Conservation (phyloP, 805 yeast genomes). For the Grigorovia yakushimaensis region DNA sequence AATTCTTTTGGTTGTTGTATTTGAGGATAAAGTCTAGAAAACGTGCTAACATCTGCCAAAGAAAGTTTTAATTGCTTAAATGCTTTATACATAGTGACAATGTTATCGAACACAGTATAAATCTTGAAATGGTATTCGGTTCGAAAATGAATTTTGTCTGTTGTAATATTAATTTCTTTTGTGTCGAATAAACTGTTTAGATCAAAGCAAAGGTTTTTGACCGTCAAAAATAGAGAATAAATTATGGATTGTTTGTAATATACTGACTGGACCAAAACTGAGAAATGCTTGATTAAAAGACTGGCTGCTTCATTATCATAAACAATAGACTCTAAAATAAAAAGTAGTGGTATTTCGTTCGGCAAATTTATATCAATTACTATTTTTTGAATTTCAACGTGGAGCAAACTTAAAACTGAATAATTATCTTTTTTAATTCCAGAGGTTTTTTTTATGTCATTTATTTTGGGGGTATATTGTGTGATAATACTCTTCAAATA, state of each 20-base stretch:
- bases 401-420: neutral
- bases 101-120: slow-evolving; percentile 42
- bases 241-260: slow-evolving; percentile 16
- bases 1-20: slow-evolving; percentile 24
- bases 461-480: slow-evolving; percentile 6
- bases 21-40: slow-evolving; percentile 19
- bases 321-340: slow-evolving; percentile 7
- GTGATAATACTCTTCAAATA: slow-evolving; percentile 12
- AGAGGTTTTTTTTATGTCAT: neutral
- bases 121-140: slow-evolving; percentile 31
- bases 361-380: slow-evolving; percentile 22
- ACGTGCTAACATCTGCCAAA: slow-evolving; percentile 29
- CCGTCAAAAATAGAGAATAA: slow-evolving; percentile 15
- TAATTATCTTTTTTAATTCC: neutral
- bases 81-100: slow-evolving; percentile 40
- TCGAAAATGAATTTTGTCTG: slow-evolving; percentile 18
- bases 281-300: slow-evolving; percentile 7
- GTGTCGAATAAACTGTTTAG: neutral
- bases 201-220: slow-evolving; percentile 10
- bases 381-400: slow-evolving; percentile 9
- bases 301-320: slow-evolving; percentile 3
- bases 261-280: slow-evolving; percentile 21
- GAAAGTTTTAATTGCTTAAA: slow-evolving; percentile 36
- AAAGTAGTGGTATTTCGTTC: slow-evolving; percentile 16
- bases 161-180: slow-evolving; percentile 6